Evolutionary conservation across 2,329 filamentous ascomycete species (phyloP).

Genomic region (Colletotrichum gloeosporioides): DNA sequence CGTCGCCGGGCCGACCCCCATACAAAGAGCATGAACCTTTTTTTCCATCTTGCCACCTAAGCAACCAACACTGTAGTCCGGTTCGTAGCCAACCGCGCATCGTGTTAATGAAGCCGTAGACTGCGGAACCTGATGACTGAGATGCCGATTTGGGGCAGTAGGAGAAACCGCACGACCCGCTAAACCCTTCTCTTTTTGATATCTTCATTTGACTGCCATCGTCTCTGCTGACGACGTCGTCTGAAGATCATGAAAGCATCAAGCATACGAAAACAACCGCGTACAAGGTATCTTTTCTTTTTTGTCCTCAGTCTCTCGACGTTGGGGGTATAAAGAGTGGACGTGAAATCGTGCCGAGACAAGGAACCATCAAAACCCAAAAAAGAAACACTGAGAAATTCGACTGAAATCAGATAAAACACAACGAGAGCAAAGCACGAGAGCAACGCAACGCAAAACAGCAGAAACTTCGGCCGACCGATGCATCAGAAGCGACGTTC

Average conservation of each 20-base stretch:
- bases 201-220: background rate
- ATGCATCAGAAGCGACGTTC: slow-evolving; percentile 49
- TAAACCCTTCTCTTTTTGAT: slow-evolving; percentile 12
- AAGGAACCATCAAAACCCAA: slow-evolving; percentile 25
- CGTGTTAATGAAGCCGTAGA: background rate
- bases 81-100: background rate
- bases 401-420: slow-evolving; percentile 24
- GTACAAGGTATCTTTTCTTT: slow-evolving; percentile 24
- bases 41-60: background rate
- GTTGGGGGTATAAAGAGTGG: slow-evolving; percentile 26
- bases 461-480: slow-evolving; percentile 46
- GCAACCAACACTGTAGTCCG: background rate
- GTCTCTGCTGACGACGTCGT: background rate
- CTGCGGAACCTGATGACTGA: background rate
- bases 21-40: slow-evolving; percentile 5
- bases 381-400: slow-evolving; percentile 6
- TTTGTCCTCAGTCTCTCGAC: slow-evolving; percentile 20
- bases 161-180: background rate
- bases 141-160: background rate
- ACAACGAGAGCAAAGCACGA: slow-evolving; percentile 29
- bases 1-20: background rate
- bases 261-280: slow-evolving; percentile 8
- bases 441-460: slow-evolving; percentile 24
- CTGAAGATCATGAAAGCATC: slow-evolving; percentile 2
- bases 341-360: slow-evolving; percentile 22